Evolutionary conservation across 228 moss, liverwort and hornwort genomes (phyloP).

Genomic region (Sphagnum fallax): DNA sequence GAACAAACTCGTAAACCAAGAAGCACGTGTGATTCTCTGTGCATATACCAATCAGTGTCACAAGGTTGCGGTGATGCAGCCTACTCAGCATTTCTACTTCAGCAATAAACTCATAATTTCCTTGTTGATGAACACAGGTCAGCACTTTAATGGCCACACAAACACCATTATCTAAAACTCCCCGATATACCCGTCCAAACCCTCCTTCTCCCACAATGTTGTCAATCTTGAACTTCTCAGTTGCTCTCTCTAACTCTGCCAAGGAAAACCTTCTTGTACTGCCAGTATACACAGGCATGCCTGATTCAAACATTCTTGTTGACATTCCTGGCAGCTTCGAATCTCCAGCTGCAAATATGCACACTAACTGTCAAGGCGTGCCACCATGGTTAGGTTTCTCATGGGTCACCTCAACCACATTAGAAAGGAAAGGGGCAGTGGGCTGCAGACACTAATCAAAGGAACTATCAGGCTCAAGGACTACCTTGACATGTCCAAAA

Average conservation of each 20-base stretch:
- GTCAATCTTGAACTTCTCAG: conserved; percentile 61
- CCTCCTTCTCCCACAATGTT: conserved; percentile 91
- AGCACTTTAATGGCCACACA: conserved; percentile 80
- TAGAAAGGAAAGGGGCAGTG: too few relatives aligned
- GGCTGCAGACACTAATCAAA: too few relatives aligned
- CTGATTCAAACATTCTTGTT: conserved; percentile 32
- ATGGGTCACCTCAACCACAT: too few relatives aligned
- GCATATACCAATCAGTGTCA: conserved; percentile 71
- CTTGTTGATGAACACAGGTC: conserved; percentile 51
- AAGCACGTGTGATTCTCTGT: conserved; percentile 55
- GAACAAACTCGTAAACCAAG: conserved; percentile 77
- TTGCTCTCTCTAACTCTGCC: conserved; percentile 69
- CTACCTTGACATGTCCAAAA: too few relatives aligned
- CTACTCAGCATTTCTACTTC: conserved; percentile 89
- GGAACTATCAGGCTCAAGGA: too few relatives aligned
- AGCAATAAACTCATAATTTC: conserved; percentile 65
- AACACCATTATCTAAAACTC: conserved; percentile 59
- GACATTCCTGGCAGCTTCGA: too few relatives aligned
- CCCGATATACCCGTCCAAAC: conserved; percentile 84
- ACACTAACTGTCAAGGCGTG: too few relatives aligned
- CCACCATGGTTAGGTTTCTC: too few relatives aligned
- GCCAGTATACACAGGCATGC: conserved; percentile 62
- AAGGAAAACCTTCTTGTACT: conserved; percentile 57
- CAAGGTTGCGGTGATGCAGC: conserved; percentile 73
- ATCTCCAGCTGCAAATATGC: too few relatives aligned